A percentile compares a stretch with the other conserved stretches of the same genome.
Evolutionary conservation across 1,284 basidiomycete genomes (phyloP).

Genomic region (Trametes hirsuta): DNA sequence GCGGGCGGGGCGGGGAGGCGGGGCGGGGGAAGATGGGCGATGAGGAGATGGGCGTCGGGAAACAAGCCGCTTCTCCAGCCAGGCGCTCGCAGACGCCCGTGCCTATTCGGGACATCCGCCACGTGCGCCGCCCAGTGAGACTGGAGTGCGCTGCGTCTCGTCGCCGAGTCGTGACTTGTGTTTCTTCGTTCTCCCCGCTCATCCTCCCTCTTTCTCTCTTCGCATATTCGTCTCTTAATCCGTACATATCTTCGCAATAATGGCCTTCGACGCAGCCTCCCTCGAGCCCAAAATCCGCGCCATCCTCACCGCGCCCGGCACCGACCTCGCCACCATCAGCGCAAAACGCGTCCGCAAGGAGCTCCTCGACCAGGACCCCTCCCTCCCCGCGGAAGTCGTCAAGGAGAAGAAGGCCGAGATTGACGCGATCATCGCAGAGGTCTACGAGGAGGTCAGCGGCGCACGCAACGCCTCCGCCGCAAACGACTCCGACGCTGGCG

Average conservation of each 20-base stretch:
- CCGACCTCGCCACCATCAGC: slow-evolving; percentile 73
- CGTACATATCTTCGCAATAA: slow-evolving; percentile 13
- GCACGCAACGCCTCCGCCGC: slow-evolving; percentile 21
- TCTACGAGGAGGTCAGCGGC: slow-evolving; percentile 61
- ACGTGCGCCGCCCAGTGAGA: too few relatives aligned
- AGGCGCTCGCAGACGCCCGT: too few relatives aligned
- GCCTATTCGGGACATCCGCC: too few relatives aligned
- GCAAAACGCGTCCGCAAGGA: slow-evolving; percentile 77
- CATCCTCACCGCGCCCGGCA: slow-evolving; percentile 71
- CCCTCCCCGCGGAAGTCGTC: slow-evolving; percentile 56
- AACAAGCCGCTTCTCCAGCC: too few relatives aligned
- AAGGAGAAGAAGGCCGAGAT: slow-evolving; percentile 62
- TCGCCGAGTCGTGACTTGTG: not conserved
- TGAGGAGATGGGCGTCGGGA: too few relatives aligned
- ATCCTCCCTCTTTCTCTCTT: not conserved
- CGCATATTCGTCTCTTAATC: not conserved
- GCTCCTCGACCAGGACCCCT: slow-evolving; percentile 53
- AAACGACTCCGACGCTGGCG: slow-evolving; percentile 33
- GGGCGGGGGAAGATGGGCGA: too few relatives aligned
- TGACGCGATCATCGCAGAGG: slow-evolving; percentile 58
- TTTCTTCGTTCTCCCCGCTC: not conserved
- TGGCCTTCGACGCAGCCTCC: slow-evolving; percentile 30
- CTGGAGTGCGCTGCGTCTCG: not conserved
- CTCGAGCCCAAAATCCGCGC: slow-evolving; percentile 63
- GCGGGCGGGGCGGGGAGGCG: too few relatives aligned